Base-by-base conservation (phyloP, 192 early-diverging fungal species). In the Coemansia sp. region DNA sequence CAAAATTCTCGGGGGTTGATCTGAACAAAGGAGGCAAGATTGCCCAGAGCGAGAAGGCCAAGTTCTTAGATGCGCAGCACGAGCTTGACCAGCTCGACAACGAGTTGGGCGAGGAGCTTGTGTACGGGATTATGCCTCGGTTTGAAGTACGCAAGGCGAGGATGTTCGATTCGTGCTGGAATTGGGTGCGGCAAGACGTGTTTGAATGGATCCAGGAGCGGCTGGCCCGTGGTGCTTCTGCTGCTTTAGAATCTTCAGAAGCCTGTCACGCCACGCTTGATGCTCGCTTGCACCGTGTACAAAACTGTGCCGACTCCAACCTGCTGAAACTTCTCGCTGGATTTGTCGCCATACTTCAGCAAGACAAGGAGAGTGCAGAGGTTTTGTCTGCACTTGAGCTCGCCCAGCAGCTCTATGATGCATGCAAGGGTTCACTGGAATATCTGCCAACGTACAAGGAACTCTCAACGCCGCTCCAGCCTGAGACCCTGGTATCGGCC, bases 81-180 rank as follows among this genome's bases (percentile, higher is more conserved):
- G 85, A 92, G 61, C 77, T 95, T 26, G 93, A 95, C 67, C 66
- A 85, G 52, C 91, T 92, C 86, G 60, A 82, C 51, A 85, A 76
- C 58, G 95, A 97, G 81, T 88, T 94, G 64, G 95, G 94, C 66
- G 92, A 95, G n/a, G 72, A 74, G 20, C 21, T 68, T 8, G 86
- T 88, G 37, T 85, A 90, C 48, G 95, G 95, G 52, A 92, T 94
- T 76, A 83, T 85, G 52, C 90, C 92, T 3, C 42, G 81, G 6
- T 97, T 97, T 77, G 88, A 85, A 45, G 78, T 79, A n/a, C 83
- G 87, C 63, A 97, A 94, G 84, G 91, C 90, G 45, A 88, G 95
- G 53, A 82, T 68, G 16, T 96, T 92, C 71, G 93, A 96, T 63
- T 96, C 95, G 31, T 88, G 89, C 86, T 97, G 95, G 95, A 94